phyloP scores from a whole-genome alignment of 2,329 filamentous ascomycete genomes.

The Penicillium paneum region DNA sequence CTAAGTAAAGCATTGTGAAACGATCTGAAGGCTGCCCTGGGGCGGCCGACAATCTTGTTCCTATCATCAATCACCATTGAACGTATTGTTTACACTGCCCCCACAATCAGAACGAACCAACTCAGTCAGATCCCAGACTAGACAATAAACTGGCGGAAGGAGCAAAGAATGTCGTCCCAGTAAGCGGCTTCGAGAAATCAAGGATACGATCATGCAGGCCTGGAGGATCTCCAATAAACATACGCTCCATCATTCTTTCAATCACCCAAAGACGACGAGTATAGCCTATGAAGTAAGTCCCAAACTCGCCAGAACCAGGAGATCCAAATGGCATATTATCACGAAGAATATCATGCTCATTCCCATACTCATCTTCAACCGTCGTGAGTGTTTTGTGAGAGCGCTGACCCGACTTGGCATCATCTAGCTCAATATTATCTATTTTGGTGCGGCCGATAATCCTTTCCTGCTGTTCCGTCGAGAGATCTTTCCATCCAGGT shows the following conservation, averaged over 20 bases:
- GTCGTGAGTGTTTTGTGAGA: constrained; percentile 57
- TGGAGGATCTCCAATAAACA: constrained; percentile 54
- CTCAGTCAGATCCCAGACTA: constrained; percentile 23
- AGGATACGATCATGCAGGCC: constrained; percentile 55
- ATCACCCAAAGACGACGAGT: constrained; percentile 52
- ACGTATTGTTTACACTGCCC: not conserved
- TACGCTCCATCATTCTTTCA: constrained; percentile 56
- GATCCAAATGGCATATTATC: constrained; percentile 63
- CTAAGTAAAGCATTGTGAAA: no score
- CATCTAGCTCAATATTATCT: constrained; percentile 57
- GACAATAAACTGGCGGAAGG: constrained; percentile 44
- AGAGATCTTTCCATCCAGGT: constrained; percentile 46
- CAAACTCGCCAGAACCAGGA: constrained; percentile 36
- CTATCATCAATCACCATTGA: not conserved
- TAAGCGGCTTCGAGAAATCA: constrained; percentile 53
- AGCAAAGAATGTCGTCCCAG: constrained; percentile 54
- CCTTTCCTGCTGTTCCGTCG: constrained; percentile 53
- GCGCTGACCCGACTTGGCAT: constrained; percentile 48
- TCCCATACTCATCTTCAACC: constrained; percentile 51
- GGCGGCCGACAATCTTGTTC: no score
- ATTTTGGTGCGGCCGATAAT: constrained; percentile 58
- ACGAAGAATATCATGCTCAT: constrained; percentile 53
- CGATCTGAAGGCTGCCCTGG: no score
- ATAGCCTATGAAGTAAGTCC: constrained; percentile 3
- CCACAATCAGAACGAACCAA: not conserved